Evolutionary conservation across 2,329 filamentous ascomycete genomes (phyloP), one percentile per base, ranked within the genome.

Genomic region (Pseudogymnoascus pannorum): DNA sequence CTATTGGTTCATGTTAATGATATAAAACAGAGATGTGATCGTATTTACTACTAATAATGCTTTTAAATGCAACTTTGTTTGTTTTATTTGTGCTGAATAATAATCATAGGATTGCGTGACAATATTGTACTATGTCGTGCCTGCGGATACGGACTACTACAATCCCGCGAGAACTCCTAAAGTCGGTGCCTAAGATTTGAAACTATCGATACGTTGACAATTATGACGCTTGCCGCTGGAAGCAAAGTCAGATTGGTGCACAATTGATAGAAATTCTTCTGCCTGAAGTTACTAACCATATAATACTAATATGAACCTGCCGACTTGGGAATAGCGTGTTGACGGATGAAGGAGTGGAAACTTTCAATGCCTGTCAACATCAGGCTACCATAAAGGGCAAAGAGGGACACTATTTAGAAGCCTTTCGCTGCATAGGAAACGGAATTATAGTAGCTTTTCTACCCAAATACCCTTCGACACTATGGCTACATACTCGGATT

Each of bases 401-500:
- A n/a, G 5, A 29, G 42, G 22, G 12, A 26, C 11, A 26, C 42
- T 48, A 48, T 48, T 48, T 48, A 48, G 22, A n/a, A n/a, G 14
- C 42, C n/a, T 26, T 48, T 48, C 7, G 14, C 42, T 44, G 20
- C 40, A 24, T 14, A 22, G 1, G 20, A 44, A 24, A 24, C 20
- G 12, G 20, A 44, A 16, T 16, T 8, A n/a, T 2, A 57, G 24
- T 24, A 4, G 12, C n/a, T 8, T 31, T 58, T 18, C 12, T 22
- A 48, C 5, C n/a, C 22, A 42, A 12, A 57, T 16, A 6, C 26
- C 36, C n/a, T 36, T 20, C 26, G 26, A 14, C 48, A 59, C 20
- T 9, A 65, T 65, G 64, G 51, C 60, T 8, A 63, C 26, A 16
- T 26, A 58, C 24, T 2, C 22, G 6, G 16, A 35, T n/a, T 58